phyloP scores from a whole-genome alignment of 495 filamentous ascomycete species.

The Mytilinidion resinicola region DNA sequence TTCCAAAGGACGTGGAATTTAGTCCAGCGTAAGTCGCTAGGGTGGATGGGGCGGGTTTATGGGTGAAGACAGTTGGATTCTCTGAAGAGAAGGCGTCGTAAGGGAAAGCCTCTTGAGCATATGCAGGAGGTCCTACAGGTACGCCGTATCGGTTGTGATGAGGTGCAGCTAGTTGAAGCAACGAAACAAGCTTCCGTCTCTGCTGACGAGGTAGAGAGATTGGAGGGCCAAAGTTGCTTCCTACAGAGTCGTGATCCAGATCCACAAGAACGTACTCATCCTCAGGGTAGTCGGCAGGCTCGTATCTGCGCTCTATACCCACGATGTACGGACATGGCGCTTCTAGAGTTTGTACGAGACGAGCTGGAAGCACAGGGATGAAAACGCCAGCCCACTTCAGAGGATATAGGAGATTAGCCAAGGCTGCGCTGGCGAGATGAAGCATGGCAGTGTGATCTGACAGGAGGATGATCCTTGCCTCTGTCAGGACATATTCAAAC shows the following conservation, averaged over 20 bases:
- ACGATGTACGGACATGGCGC: constrained; percentile 97
- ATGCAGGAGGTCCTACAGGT: constrained; percentile 78
- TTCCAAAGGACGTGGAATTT: constrained; percentile 81
- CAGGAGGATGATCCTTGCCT: constrained; percentile 91
- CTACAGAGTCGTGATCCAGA: constrained; percentile 81
- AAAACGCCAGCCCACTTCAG: constrained; percentile 88
- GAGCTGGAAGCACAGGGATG: constrained; percentile 84
- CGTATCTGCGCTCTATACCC: constrained; percentile 89
- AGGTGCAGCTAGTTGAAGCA: constrained; percentile 84
- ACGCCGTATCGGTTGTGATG: constrained; percentile 86
- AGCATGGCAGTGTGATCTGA: constrained; percentile 97
- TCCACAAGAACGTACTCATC: constrained; percentile 96
- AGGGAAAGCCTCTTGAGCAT: constrained; percentile 87
- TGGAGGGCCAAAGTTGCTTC: constrained; percentile 62
- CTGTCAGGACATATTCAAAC: constrained; percentile 87
- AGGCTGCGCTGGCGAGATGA: constrained; percentile 77
- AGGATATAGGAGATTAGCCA: constrained; percentile 81
- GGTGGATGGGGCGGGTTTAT: constrained; percentile 60
- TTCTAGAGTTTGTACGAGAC: constrained; percentile 81
- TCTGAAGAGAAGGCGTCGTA: constrained; percentile 84
- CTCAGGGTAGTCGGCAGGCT: constrained; percentile 84
- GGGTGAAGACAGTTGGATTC: constrained; percentile 68
- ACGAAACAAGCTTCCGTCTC: constrained; percentile 77
- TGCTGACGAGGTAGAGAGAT: constrained; percentile 78
- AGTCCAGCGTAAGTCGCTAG: constrained; percentile 79